phyloP scores from a whole-genome alignment of 2,329 filamentous ascomycete genomes.

The Boeremia lycopersici region DNA sequence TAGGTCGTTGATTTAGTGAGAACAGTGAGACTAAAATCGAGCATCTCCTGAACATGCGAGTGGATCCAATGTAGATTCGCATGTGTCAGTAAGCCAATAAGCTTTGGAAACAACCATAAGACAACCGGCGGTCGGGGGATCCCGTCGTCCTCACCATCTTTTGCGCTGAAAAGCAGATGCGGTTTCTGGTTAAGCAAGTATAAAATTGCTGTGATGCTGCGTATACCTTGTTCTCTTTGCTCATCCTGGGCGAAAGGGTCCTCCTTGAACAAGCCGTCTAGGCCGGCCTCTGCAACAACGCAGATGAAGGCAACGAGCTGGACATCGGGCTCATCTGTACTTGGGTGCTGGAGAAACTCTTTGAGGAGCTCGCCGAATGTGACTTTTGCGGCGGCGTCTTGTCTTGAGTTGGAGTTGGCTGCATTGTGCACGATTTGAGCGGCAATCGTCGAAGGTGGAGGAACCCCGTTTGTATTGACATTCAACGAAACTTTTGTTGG shows the following conservation, averaged over 20 bases:
- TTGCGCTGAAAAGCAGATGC: constrained; percentile 60
- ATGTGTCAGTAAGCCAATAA: constrained; percentile 56
- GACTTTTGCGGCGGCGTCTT: constrained; percentile 69
- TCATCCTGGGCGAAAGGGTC: constrained; percentile 69
- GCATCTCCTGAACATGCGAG: constrained; percentile 42
- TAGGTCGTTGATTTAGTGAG: constrained; percentile 43
- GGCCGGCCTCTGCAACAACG: constrained; percentile 78
- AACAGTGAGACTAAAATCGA: constrained; percentile 46
- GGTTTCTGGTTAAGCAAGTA: constrained; percentile 78
- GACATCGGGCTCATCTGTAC: constrained; percentile 66
- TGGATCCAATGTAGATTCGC: constrained; percentile 51
- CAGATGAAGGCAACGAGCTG: constrained; percentile 85
- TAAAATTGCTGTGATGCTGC: constrained; percentile 78
- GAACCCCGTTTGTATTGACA: constrained; percentile 23
- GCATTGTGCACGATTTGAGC: constrained; percentile 86
- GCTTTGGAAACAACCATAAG: constrained; percentile 60
- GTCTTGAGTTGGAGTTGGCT: constrained; percentile 66
- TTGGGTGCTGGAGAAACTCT: constrained; percentile 59
- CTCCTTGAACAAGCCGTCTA: constrained; percentile 71
- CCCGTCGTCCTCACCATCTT: constrained; percentile 40
- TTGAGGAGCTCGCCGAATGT: constrained; percentile 78
- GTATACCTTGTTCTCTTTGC: constrained; percentile 65
- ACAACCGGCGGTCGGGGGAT: constrained; percentile 54
- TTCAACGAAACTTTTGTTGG: constrained; percentile 27
- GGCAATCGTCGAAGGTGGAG: constrained; percentile 78